phyloP scores from a whole-genome alignment of 306 rosid genomes.

The Geum urbanum region DNA sequence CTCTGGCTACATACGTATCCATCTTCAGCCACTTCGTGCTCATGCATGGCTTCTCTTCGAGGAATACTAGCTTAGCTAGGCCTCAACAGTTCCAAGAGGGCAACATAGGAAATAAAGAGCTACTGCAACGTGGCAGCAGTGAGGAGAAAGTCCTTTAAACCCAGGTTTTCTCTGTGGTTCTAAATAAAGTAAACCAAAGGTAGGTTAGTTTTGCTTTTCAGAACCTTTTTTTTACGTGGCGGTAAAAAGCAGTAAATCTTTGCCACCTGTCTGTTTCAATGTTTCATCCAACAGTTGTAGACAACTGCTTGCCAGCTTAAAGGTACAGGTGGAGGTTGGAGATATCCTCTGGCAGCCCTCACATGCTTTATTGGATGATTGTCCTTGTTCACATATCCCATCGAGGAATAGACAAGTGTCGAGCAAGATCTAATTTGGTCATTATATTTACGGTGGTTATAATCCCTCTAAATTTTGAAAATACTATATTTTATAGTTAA shows the following conservation, averaged over 20 bases:
- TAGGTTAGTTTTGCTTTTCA: neutral
- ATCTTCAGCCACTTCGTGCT: neutral
- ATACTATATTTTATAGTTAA: too few species aligned
- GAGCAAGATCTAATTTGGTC: neutral
- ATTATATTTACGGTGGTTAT: too few species aligned
- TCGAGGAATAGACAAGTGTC: slow-evolving; percentile 5
- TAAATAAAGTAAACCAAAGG: neutral
- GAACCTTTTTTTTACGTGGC: neutral
- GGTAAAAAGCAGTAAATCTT: neutral
- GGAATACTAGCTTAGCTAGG: too few species aligned
- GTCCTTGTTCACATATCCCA: slow-evolving; percentile 9
- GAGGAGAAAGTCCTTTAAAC: neutral
- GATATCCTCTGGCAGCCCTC: neutral
- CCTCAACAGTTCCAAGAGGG: too few species aligned
- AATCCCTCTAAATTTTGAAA: too few species aligned
- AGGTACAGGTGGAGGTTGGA: neutral
- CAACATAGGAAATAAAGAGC: too few species aligned
- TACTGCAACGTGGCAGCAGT: too few species aligned
- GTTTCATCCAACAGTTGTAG: neutral
- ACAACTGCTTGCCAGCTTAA: neutral
- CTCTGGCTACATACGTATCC: neutral
- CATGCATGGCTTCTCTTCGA: neutral
- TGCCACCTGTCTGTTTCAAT: neutral
- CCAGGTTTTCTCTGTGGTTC: neutral
- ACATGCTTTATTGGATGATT: neutral